Base-by-base conservation (phyloP, 2,329 filamentous ascomycete genomes). In the Graphiopsis chlorocephala region DNA sequence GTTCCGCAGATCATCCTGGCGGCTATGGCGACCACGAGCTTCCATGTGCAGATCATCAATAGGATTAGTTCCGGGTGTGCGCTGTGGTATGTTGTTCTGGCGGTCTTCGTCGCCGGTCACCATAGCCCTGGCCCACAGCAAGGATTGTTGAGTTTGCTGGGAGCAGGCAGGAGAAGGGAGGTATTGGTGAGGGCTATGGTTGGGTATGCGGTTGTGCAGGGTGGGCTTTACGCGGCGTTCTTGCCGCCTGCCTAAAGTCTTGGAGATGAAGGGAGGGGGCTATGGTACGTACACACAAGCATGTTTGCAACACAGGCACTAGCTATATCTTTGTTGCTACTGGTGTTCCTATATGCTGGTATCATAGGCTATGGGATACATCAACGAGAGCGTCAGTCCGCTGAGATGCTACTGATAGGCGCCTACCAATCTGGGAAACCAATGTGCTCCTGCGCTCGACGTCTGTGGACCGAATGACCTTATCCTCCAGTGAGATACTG, bases 31-130 rank as follows among this genome's bases (percentile, higher is more conserved):
- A 77, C 93, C 23, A 92, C 89, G 14, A 92, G 82, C 68, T 96
- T 96, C 74, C 95, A 99, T 74, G 90, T 97, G 28, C 95, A 99
- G 78, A 96, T 99, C 70, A 90, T 98, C 72, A 96, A 90, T 52
- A 87, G 95, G 26, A 84, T 99, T 17, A 90, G 92, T 1, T 97
- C 93, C 0, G 94, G 89, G 0, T 97, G 94, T 76, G 91, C 93
- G 1, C 78, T 95, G 20, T 97, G 93, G 92, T 95, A 97, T 75
- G 89, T 90, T 83, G 92, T 90, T 82, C 75, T 96, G 45, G 91
- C 90, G 0, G 79, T 78, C 4, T 77, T 75, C 31, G 67, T 78
- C 4, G 57, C 72, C 31, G 67, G 53, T 20, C 71, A 55, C 23
- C 58, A 62, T 25, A 65, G 62, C 15, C 63, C 8, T 47, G 56